Evolutionary conservation across 2,329 filamentous ascomycete species (phyloP), one percentile per base, ranked within the genome.

Genomic region (Knufia fluminis): DNA sequence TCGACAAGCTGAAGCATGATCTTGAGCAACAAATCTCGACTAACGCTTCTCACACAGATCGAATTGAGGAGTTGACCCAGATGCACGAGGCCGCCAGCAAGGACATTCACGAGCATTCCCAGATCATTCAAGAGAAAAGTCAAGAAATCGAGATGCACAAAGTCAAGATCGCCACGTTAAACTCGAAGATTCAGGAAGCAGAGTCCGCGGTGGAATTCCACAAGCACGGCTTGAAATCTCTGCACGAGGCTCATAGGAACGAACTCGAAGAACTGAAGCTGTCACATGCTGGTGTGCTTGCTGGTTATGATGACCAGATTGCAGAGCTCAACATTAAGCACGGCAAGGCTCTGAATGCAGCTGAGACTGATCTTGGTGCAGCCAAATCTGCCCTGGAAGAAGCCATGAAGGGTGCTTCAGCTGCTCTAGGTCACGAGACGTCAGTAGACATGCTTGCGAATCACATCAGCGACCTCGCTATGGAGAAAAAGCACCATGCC

Each of bases 21-120:
- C 83, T 96, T 47, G 81, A 90, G 46, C 82, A 88, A 62, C 89
- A 94, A 68, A 90, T 86, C 68, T 70, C 76, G 2, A 78, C 85
- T 32, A 83, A 94, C 59, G 76, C 77, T 54, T 75, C 72, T 56
- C 86, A 90, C 59, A 73, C 80, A 10, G 64, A 76, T 33, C 86
- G 82, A 59, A 81, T 95, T 24, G 74, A 80, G 2, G 78, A 85
- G 56, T 74, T 95, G 12, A 88, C 95, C 65, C 70, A 82, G 55
- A 78, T 83, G 3, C 84, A 94, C 62, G 66, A 76, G 26, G 74
- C 76, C 22, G 78, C 85, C 45, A 78, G 80, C 59, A 68, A 76
- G 41, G 78, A 91, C 59, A 74, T 94, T 9, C 79, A 86, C 33
- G 76, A 84, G 47, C 76, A 83, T 39, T 73, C 75, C 7, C 75